These are phyloP conservation scores for Neurospora sp. DNA, from an alignment of 495 filamentous ascomycete species.

Conservation along the genomic window DNA sequence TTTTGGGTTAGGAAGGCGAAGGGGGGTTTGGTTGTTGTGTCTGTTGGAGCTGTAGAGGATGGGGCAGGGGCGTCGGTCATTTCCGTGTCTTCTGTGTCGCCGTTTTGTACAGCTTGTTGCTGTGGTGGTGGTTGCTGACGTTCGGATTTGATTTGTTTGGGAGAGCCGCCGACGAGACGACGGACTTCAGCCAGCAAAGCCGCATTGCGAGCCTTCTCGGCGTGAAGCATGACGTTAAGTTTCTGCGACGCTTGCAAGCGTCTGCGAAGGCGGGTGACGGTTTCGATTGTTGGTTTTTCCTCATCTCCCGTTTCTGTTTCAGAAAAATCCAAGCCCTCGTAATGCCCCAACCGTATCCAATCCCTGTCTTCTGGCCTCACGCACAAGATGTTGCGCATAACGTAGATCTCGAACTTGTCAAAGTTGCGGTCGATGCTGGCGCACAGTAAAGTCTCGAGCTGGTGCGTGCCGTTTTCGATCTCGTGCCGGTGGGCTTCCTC, in stretches of 20 bases:
- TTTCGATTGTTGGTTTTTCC: conserved; percentile 49
- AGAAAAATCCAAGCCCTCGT: conserved; percentile 46
- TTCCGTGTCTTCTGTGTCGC: conserved; percentile 1
- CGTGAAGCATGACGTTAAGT: conserved; percentile 62
- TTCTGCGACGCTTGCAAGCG: conserved; percentile 73
- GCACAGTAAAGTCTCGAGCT: conserved; percentile 90
- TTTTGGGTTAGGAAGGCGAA: conserved; percentile 42
- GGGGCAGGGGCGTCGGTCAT: conserved; percentile 27
- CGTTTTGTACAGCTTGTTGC: conserved; percentile 20
- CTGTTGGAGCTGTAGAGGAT: conserved; percentile 27
- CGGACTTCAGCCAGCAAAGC: conserved; percentile 57
- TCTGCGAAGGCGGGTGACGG: conserved; percentile 59
- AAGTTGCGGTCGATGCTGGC: conserved; percentile 92
- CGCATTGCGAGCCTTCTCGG: conserved; percentile 69
- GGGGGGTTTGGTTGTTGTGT: conserved; percentile 15
- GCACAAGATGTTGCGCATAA: conserved; percentile 77
- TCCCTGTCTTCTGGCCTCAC: conserved; percentile 57
- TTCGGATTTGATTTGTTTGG: not conserved
- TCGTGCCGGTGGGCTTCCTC: conserved; percentile 56
- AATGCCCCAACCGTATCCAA: conserved; percentile 78
- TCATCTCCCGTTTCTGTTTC: conserved; percentile 1
- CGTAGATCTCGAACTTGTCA: conserved; percentile 92
- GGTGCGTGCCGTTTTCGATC: conserved; percentile 81
- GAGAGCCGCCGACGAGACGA: conserved; percentile 38
- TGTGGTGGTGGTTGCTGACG: not conserved